These are phyloP conservation scores for Myriosclerotinia scirpicola DNA, from an alignment of 2,329 filamentous ascomycete genomes.

Conservation along the genomic window DNA sequence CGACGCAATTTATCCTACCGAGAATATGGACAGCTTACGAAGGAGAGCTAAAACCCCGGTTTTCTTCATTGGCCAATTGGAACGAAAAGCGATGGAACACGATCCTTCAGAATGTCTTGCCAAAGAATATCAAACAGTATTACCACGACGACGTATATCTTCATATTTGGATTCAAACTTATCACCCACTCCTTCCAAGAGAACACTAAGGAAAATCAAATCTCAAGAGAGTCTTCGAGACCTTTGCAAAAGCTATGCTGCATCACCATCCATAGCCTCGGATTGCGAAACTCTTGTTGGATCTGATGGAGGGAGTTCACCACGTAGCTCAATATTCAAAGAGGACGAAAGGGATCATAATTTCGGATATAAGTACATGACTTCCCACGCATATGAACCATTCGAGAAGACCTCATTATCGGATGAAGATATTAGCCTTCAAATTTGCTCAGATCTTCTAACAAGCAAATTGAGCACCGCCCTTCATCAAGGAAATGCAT, in stretches of 20 bases:
- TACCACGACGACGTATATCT: slow-evolving; percentile 25
- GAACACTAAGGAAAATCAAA: slow-evolving; percentile 36
- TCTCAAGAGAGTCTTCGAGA: slow-evolving; percentile 37
- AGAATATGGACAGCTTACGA: slow-evolving; percentile 18
- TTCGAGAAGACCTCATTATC: slow-evolving; percentile 9
- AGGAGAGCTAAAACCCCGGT: slow-evolving; percentile 37
- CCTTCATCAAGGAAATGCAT: slow-evolving; percentile 30
- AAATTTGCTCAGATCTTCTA: slow-evolving; percentile 37
- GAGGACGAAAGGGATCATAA: background rate
- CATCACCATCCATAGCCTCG: slow-evolving; percentile 15
- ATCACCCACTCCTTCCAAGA: slow-evolving; percentile 21
- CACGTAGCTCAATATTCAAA: slow-evolving; percentile 7
- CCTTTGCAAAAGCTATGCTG: slow-evolving; percentile 27
- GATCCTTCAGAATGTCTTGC: slow-evolving; percentile 33
- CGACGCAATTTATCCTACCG: slow-evolving; percentile 5
- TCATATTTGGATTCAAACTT: slow-evolving; percentile 14
- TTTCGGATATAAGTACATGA: background rate
- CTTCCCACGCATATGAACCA: background rate
- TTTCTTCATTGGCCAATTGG: slow-evolving; percentile 36
- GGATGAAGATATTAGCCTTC: slow-evolving; percentile 34
- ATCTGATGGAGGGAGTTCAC: slow-evolving; percentile 25
- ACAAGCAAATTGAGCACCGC: slow-evolving; percentile 34
- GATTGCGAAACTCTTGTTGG: slow-evolving; percentile 28
- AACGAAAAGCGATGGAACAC: slow-evolving; percentile 25
- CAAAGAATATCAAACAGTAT: slow-evolving; percentile 33